phyloP scores from a whole-genome alignment of 1,284 basidiomycete genomes.

The Naganishia albida region DNA sequence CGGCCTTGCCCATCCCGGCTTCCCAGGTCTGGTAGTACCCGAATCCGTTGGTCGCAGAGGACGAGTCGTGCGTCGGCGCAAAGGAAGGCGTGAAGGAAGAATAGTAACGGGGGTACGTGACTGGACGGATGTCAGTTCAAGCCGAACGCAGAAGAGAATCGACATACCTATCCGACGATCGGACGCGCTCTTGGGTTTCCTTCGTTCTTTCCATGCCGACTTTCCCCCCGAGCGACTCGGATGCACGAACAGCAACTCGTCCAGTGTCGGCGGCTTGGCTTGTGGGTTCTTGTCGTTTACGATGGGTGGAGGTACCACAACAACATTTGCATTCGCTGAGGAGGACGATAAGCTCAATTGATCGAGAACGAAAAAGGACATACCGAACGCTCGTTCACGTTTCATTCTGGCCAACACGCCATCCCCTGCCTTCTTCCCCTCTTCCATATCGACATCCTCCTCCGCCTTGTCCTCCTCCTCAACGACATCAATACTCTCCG shows the following conservation, averaged over 20 bases:
- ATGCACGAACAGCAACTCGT: conserved; percentile 22
- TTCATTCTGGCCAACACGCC: conserved; percentile 22
- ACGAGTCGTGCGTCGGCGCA: conserved; percentile 34
- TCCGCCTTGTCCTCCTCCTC: neutral
- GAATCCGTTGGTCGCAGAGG: conserved; percentile 24
- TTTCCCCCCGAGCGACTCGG: conserved; percentile 7
- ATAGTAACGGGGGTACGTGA: conserved; percentile 18
- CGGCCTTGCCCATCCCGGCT: conserved; percentile 8
- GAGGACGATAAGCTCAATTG: neutral
- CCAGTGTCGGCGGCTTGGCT: conserved; percentile 3
- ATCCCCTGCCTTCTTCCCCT: conserved; percentile 1
- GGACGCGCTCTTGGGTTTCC: neutral
- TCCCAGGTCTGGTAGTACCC: conserved; percentile 27
- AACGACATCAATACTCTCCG: neutral
- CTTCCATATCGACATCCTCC: conserved; percentile 14
- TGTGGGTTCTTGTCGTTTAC: neutral
- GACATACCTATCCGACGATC: conserved; percentile 6
- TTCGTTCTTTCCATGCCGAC: conserved; percentile 12
- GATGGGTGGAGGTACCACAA: conserved; percentile 6
- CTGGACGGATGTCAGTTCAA: conserved; percentile 5
- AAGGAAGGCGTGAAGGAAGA: conserved; percentile 33
- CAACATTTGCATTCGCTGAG: conserved; percentile 10
- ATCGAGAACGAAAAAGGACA: neutral
- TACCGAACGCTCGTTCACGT: conserved; percentile 22
- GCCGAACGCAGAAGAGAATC: neutral